Conservation (phyloP, 805 yeast genomes). For the Pichia membranifaciens region DNA sequence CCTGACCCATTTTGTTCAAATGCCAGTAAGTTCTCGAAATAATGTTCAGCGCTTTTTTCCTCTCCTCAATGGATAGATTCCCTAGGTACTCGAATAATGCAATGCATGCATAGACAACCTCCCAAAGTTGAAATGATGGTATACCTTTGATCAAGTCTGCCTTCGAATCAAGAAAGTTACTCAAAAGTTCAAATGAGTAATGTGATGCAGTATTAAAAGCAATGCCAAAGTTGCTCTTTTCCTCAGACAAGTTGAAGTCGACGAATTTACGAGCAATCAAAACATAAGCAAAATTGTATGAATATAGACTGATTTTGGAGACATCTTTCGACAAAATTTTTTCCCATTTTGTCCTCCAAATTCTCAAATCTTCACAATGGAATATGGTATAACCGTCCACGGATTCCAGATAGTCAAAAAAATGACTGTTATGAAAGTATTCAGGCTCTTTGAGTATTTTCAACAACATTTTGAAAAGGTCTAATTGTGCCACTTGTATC, state of each 20-base stretch:
- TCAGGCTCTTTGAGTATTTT: constrained; percentile 13
- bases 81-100: constrained; percentile 44
- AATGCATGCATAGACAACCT: constrained; percentile 49
- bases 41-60: constrained; percentile 37
- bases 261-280: constrained; percentile 35
- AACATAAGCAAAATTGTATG: constrained; percentile 43
- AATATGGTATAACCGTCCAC: constrained; percentile 13
- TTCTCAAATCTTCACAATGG: constrained; percentile 33
- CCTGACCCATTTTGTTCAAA: constrained; percentile 50
- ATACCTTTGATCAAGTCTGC: constrained; percentile 47
- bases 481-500: constrained; percentile 46
- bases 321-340: constrained; percentile 42
- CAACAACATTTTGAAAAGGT: constrained; percentile 30
- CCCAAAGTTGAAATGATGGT: constrained; percentile 46
- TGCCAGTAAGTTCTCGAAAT: constrained; percentile 56
- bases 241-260: constrained; percentile 7
- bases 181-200: constrained; percentile 41
- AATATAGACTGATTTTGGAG: constrained; percentile 42
- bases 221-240: background rate
- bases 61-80: constrained; percentile 35
- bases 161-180: constrained; percentile 39
- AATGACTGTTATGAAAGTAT: constrained; percentile 2
- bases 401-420: background rate
- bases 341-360: constrained; percentile 43
- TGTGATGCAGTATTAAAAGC: constrained; percentile 35